Base-by-base conservation (phyloP, 371 early-diverging fungal species). In the Mycotypha africana region DNA sequence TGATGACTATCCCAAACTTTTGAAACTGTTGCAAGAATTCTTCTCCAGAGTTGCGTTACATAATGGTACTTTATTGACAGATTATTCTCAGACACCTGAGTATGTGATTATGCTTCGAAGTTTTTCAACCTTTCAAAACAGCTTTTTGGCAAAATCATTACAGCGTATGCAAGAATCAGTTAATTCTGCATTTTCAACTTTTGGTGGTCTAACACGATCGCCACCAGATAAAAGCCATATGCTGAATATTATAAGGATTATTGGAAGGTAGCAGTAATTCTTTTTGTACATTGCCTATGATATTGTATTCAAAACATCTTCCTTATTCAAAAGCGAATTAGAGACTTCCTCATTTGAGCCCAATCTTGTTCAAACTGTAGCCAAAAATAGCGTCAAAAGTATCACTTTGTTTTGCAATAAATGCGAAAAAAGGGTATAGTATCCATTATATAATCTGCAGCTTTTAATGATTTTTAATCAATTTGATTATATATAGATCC, bases 21-120 rank as follows among this genome's bases (percentile, higher is more conserved):
- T 90, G 38, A 83, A 87, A 11, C 49, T 89, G 4, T 63, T 90
- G 47, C 82, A 84, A 43, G 87, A 88, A 45, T 80, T 89, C 51
- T 87, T 89, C 60, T 72, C 78, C 8, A 67, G 87, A n/a, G 72
- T 89, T 2, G 74, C 80, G 6, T 63, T 86, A 23, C 72, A 79
- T 45, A 81, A 69, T 48, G 80, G 74, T 7, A 66, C 58, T 4
- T 39, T 62, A 0, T 38, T 74, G 2, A 56, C 67, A 11, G 79
- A 78, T 28, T 76, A 81, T 49, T 70, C 73, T 14, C 79, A 83
- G 56, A 84, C 83, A 38, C 81, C 81, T 2, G 86, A 88, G 38
- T 78, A 77, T 32, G 63, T 79, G 20, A 65, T 84, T 28, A 74
- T 88, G 72, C 64, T 85, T 26, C 78, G 82, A 24, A 80, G 80